phyloP scores from a whole-genome alignment of 2,329 filamentous ascomycete species.

The Dactylonectria macrodidyma region DNA sequence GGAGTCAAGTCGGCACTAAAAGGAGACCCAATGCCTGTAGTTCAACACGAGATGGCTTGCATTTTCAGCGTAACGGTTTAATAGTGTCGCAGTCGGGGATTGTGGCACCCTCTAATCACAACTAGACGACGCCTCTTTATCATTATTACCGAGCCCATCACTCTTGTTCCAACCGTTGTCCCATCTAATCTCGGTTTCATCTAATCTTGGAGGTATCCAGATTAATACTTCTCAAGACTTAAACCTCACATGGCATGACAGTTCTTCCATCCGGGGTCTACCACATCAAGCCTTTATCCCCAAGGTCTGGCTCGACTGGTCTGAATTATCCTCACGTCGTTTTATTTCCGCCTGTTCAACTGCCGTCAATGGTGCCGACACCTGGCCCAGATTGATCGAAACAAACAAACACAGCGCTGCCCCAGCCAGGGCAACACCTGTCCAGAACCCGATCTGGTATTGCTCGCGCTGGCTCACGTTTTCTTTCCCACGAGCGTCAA shows the following conservation, averaged over 20 bases:
- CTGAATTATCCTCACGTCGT: not conserved
- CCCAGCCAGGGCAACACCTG: conserved; percentile 70
- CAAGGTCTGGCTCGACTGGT: too few species aligned
- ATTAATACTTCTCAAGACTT: not conserved
- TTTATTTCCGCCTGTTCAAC: conserved; percentile 65
- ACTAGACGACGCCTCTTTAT: conserved; percentile 10
- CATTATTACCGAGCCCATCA: not conserved
- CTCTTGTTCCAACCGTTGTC: not conserved
- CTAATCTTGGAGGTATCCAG: too few species aligned
- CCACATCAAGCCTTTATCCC: not conserved
- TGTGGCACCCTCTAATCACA: conserved; percentile 9
- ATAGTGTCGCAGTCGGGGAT: not conserved
- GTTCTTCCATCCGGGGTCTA: not conserved
- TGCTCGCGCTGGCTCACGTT: conserved; percentile 62
- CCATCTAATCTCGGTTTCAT: not conserved
- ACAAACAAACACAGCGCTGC: conserved; percentile 68
- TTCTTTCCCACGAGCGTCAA: conserved; percentile 40
- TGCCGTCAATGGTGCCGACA: conserved; percentile 69
- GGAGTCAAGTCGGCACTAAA: conserved; percentile 21
- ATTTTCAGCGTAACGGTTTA: not conserved
- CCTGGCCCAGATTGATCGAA: conserved; percentile 69
- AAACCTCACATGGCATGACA: not conserved
- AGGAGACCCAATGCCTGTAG: conserved; percentile 2
- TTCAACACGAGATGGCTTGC: conserved; percentile 4
- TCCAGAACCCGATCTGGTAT: conserved; percentile 78